Evolutionary conservation across 176 grass and related monocot genomes (phyloP), one percentile per base, ranked within the genome.

Genomic region (Ananas comosus): DNA sequence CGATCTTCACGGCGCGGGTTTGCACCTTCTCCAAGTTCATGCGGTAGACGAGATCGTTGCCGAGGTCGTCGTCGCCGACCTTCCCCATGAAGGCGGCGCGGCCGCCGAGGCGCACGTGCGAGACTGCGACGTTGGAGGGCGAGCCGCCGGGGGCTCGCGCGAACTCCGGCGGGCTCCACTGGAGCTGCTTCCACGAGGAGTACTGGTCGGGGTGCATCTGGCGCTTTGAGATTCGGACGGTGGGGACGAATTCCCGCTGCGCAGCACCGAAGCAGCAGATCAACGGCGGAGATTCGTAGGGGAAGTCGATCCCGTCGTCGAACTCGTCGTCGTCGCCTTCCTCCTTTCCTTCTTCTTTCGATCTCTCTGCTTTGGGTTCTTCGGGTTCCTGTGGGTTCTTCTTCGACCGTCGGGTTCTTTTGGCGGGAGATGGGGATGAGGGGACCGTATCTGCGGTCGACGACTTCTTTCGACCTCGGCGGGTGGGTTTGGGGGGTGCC

Each of bases 121-220:
- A 86, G 24, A 92, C 74, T 2, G 93, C 93, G 4, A 97, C 93
- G 63, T 97, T 92, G 82, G 82, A 87, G 0, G 80, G 78, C 0
- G 89, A 74, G 17, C 89, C 91, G n/a, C 93, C 89, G 0, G 86
- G 86, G 2, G 92, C 74, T 11, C 88, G 84, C 13, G 71, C 93
- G 71, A 97, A 97, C 71, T 97, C 89, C 9, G 84, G 93, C 33
- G 93, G 93, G 61, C 80, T 81, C 89, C 86, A 97, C 49, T 97
- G 93, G 75, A 90, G 68, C 74, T 87, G 80, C 74, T 64, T 72
- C 93, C 93, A 92, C 0, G 85, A 74, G 66, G 83, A 85, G 82
- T 92, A 92, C 51, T 64, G 42, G 80, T 97, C 94, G 2, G 89
- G 80, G 49, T 92, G 81, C 88, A 90, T 97, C 86, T 85, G 89